Base-by-base conservation (phyloP, 108 stramenopile genomes). In the Skeletonema costatum region DNA sequence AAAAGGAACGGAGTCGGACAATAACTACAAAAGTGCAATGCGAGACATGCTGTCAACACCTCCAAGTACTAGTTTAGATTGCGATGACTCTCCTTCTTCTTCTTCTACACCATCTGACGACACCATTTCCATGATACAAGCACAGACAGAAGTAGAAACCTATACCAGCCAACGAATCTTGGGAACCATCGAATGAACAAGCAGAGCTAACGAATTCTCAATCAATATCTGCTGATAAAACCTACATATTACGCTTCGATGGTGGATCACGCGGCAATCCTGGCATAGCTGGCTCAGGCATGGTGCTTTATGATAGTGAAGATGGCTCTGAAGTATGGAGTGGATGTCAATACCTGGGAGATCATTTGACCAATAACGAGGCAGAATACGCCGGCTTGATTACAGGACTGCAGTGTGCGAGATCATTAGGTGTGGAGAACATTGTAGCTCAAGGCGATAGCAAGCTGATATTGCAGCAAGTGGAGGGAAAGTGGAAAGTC, bases 261-360 rank as follows among this genome's bases (percentile, higher is more conserved):
- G 95, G 95, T 36, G 95, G 95, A 19, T 85, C 92, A 2, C 78
- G 94, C 11, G 89, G 92, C 4, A 89, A 90, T 64, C 87, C 88
- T 11, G 89, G 90, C 0, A 66, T 66, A 16, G 85, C 90, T 8
- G 94, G 94, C 16, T 75, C 84, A 5, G 94, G 94, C 36, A 90
- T 89, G 85, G 94, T 89, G 3, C 46, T 93, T 21, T 95, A 87
- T 70, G 88, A 88, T 68, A 70, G 77, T 41, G 74, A 80, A 17
- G 73, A 59, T 31, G 81, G 77, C 16, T 66, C 77, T 13, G 86
- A 85, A 62, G 39, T 92, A 4, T 88, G 89, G 86, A 78, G 73
- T 72, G 95, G 93, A 51, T 86, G 66, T 68, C 84, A 87, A 29
- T 96, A 84, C 69, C 70, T 91, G 39, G 86, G 81, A 16, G 72